phyloP scores from a whole-genome alignment of 257 asterid species.

The Solanum boliviense region DNA sequence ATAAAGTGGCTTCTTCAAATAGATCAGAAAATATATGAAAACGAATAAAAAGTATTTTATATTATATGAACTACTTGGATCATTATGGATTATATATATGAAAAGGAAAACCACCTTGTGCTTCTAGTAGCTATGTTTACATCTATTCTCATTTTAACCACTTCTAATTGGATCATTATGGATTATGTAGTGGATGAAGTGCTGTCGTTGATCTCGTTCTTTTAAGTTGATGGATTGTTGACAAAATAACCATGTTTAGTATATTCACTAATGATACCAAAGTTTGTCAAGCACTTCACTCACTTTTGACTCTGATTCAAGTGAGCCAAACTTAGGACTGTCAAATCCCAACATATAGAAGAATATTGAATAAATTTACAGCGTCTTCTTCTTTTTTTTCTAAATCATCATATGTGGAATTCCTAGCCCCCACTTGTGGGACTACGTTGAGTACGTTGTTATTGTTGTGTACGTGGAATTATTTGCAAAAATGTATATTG shows the following conservation, averaged over 20 bases:
- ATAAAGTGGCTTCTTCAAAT: not conserved
- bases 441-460: not conserved
- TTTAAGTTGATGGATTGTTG: not conserved
- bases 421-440: not conserved
- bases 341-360: not conserved
- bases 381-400: not conserved
- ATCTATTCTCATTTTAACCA: not conserved
- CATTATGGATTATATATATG: too few species aligned
- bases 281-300: not conserved
- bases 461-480: not conserved
- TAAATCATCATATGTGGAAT: not conserved
- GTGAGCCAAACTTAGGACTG: not conserved
- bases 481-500: not conserved
- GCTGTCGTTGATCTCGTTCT: not conserved
- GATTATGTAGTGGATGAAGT: not conserved
- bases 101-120: not conserved
- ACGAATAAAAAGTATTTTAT: not conserved
- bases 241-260: not conserved
- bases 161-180: not conserved
- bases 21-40: not conserved
- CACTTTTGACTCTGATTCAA: not conserved
- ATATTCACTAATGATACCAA: not conserved
- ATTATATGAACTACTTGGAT: not conserved
- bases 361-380: not conserved
- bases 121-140: not conserved